These are phyloP conservation scores for Favolaschia claudopus DNA, from an alignment of 768 basidiomycete species.

Conservation along the genomic window DNA sequence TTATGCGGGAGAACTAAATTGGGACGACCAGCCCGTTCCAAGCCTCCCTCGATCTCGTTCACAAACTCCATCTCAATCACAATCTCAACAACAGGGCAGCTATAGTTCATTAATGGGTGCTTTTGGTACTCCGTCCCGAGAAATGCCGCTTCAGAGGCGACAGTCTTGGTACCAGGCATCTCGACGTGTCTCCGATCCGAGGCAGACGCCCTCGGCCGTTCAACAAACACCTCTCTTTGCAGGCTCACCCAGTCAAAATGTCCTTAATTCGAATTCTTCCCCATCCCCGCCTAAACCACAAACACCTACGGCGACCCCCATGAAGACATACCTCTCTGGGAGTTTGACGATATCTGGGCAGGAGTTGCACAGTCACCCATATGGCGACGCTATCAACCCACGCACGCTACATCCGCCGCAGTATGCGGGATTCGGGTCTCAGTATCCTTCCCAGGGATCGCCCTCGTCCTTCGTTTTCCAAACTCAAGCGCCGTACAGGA, in stretches of 20 bases:
- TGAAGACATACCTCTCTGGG: slow-evolving; percentile 7
- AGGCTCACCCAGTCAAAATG: background rate
- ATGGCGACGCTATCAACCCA: slow-evolving; percentile 2
- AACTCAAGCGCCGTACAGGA: slow-evolving; percentile 63
- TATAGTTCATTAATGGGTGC: background rate
- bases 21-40: slow-evolving; percentile 8
- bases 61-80: slow-evolving; percentile 16
- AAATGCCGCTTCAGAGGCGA: background rate
- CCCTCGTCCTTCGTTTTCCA: slow-evolving; percentile 33
- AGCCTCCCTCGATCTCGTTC: slow-evolving; percentile 6
- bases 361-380: background rate
- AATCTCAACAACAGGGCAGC: slow-evolving; percentile 13
- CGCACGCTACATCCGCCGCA: background rate
- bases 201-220: background rate
- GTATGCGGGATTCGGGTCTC: too few relatives aligned
- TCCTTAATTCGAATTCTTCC: background rate
- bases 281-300: background rate
- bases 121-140: background rate
- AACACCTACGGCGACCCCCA: background rate
- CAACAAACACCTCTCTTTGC: background rate
- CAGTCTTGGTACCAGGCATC: slow-evolving; percentile 22
- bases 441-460: background rate
- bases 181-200: slow-evolving; percentile 4
- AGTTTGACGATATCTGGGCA: slow-evolving; percentile 3
- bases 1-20: slow-evolving; percentile 21